A percentile compares a stretch with the other conserved stretches of the same genome.
Evolutionary conservation across 192 early-diverging fungal species (phyloP).

Genomic region (Backusella australiensis): DNA sequence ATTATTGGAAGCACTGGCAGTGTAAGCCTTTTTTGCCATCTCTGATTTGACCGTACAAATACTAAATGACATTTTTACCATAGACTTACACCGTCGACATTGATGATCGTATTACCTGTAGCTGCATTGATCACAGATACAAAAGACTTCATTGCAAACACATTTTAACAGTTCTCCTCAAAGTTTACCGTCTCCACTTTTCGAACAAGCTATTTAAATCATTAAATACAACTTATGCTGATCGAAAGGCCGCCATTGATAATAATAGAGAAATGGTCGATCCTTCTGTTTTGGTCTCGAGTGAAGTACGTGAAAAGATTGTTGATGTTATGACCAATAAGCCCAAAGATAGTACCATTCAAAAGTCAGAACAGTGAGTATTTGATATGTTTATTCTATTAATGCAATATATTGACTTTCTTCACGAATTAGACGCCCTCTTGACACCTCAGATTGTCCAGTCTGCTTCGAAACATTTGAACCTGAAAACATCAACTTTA

Average conservation of each 20-base stretch:
- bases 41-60: not conserved
- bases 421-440: slow-evolving; percentile 7
- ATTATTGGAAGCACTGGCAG: slow-evolving; percentile 24
- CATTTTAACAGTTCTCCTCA: slow-evolving; percentile 17
- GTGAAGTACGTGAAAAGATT: not conserved
- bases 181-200: slow-evolving; percentile 18
- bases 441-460: slow-evolving; percentile 32
- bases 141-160: slow-evolving; percentile 23
- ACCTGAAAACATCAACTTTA: not conserved
- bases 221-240: not conserved
- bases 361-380: not conserved
- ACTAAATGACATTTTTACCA: not conserved
- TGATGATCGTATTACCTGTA: not conserved
- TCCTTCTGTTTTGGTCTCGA: not conserved
- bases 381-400: not conserved
- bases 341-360: not conserved
- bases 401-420: not conserved
- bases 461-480: slow-evolving; percentile 30
- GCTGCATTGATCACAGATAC: slow-evolving; percentile 4
- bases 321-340: not conserved
- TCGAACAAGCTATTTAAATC: not conserved
- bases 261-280: not conserved
- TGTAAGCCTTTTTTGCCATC: not conserved
- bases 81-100: slow-evolving; percentile 21
- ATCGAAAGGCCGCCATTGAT: not conserved